Conservation (phyloP, 2,329 filamentous ascomycete genomes). For the Trichophyton mentagrophytes region DNA sequence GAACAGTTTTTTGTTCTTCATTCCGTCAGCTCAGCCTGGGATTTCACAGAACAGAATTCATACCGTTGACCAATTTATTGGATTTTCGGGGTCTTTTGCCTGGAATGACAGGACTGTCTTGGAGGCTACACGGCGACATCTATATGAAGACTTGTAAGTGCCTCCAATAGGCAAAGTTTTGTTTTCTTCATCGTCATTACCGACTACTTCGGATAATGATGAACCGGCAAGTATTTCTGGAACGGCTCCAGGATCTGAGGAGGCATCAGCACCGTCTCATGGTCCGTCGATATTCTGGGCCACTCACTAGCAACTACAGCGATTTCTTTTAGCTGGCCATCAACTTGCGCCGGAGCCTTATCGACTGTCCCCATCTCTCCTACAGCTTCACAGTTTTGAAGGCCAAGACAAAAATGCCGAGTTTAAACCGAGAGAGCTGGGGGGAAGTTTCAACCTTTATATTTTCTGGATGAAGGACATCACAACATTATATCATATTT, state of each 20-base stretch:
- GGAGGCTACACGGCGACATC: slow-evolving; percentile 24
- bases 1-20: slow-evolving; percentile 23
- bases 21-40: not conserved
- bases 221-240: not conserved
- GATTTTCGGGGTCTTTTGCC: slow-evolving; percentile 24
- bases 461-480: not conserved
- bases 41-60: not conserved
- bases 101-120: slow-evolving; percentile 27
- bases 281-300: not conserved
- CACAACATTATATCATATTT: not conserved
- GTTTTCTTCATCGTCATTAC: not conserved
- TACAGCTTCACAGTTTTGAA: not conserved
- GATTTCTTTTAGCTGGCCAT: not conserved
- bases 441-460: not conserved
- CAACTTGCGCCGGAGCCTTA: not conserved
- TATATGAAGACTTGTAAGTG: slow-evolving; percentile 10
- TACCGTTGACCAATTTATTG: slow-evolving; percentile 25
- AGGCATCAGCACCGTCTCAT: not conserved
- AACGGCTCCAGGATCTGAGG: not conserved
- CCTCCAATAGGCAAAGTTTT: not conserved
- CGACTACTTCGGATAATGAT: not conserved
- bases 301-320: not conserved
- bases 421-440: not conserved
- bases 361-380: not conserved
- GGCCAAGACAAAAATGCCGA: not conserved